Percentiles rank a stretch among this genome's conserved stretches.
Evolutionary conservation across 306 rosid species (phyloP).

Genomic region (Carpinus fangiana): DNA sequence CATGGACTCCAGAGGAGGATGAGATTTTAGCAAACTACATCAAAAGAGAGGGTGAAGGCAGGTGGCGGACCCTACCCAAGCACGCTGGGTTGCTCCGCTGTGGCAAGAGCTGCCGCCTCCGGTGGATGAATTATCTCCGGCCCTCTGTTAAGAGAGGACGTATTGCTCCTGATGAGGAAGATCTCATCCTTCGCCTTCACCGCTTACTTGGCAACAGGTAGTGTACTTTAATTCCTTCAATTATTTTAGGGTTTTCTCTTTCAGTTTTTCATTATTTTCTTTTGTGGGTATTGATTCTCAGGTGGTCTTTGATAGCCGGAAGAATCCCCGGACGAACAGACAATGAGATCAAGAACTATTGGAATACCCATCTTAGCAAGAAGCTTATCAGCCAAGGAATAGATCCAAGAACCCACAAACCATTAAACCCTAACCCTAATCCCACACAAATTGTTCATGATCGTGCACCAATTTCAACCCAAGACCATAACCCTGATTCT

Average conservation of each 20-base stretch:
- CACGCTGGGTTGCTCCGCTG: conserved; percentile 76
- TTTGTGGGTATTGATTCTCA: conserved; percentile 1
- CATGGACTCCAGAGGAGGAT: conserved; percentile 84
- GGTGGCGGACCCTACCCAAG: conserved; percentile 80
- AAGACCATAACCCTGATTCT: neutral
- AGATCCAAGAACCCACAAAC: conserved; percentile 92
- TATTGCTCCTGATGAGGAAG: conserved; percentile 88
- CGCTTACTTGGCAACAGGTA: conserved; percentile 89
- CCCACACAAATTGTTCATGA: neutral
- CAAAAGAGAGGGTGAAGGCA: conserved; percentile 71
- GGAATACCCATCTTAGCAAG: conserved; percentile 94
- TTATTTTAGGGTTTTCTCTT: neutral
- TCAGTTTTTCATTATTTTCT: neutral
- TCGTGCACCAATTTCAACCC: neutral
- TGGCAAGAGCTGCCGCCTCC: conserved; percentile 90
- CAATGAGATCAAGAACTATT: conserved; percentile 84
- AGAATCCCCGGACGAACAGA: conserved; percentile 85
- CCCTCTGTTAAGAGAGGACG: conserved; percentile 86
- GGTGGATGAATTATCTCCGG: conserved; percentile 96
- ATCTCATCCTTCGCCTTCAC: conserved; percentile 91
- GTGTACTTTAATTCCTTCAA: neutral
- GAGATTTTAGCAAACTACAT: conserved; percentile 50
- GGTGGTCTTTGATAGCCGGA: conserved; percentile 95
- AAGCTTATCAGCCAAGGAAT: conserved; percentile 84
- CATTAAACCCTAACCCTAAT: conserved; percentile 36